phyloP scores from a whole-genome alignment of 1,284 basidiomycete genomes.

The Stereum hirsutum region DNA sequence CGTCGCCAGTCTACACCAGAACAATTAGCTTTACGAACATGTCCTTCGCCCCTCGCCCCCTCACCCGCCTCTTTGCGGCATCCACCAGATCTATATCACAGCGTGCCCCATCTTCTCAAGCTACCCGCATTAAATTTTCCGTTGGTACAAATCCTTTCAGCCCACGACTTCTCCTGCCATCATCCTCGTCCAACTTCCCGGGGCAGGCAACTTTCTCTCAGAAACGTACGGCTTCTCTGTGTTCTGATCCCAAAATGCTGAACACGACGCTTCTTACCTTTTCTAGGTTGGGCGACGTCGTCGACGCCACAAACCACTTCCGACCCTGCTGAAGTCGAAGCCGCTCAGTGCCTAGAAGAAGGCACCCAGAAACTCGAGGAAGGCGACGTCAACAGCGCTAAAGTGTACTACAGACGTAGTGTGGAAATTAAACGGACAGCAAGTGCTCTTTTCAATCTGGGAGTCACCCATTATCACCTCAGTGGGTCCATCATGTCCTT shows the following conservation, averaged over 20 bases:
- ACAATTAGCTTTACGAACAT: too few species aligned
- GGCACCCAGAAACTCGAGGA: slow-evolving; percentile 86
- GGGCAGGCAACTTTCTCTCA: too few species aligned
- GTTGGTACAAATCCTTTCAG: slow-evolving; percentile 1
- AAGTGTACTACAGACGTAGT: slow-evolving; percentile 72
- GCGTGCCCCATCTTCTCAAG: too few species aligned
- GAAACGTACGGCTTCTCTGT: too few species aligned
- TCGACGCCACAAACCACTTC: slow-evolving; percentile 73
- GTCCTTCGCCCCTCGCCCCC: slow-evolving; percentile 4
- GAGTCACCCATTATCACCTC: slow-evolving; percentile 83
- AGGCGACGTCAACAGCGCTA: slow-evolving; percentile 80
- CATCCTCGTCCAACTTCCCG: slow-evolving; percentile 8
- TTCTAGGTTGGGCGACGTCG: slow-evolving; percentile 75
- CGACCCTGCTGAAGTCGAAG: slow-evolving; percentile 81
- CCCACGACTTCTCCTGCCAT: neutral
- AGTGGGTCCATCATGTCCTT: slow-evolving; percentile 38
- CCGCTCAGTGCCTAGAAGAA: slow-evolving; percentile 75
- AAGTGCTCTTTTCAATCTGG: slow-evolving; percentile 82
- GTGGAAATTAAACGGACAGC: slow-evolving; percentile 76
- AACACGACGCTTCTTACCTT: slow-evolving; percentile 12
- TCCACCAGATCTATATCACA: too few species aligned
- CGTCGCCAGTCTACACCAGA: too few species aligned
- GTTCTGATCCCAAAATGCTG: too few species aligned
- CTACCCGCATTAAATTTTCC: too few species aligned
- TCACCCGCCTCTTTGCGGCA: neutral